Conservation (phyloP, 805 yeast genomes). For the Spathaspora passalidarum region DNA sequence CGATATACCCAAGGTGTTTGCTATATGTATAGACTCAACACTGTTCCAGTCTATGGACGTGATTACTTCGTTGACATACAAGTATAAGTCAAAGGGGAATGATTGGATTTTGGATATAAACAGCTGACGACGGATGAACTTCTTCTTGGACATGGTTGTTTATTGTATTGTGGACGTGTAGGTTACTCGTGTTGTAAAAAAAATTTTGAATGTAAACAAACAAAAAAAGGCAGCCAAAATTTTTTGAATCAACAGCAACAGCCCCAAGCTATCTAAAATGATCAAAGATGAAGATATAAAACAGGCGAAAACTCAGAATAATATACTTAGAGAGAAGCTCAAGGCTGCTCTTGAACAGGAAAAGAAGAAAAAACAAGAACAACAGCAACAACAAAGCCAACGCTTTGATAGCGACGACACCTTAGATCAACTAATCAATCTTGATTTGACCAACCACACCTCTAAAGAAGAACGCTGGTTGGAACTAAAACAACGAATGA, state of each 20-base stretch:
- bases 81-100: conserved; percentile 36
- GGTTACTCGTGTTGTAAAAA: neutral
- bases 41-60: conserved; percentile 42
- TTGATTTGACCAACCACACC: neutral
- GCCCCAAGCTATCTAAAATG: neutral
- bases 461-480: neutral
- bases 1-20: conserved; percentile 4
- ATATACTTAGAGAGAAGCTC: neutral
- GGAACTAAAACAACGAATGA: neutral
- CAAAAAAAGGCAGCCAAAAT: neutral
- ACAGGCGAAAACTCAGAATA: neutral
- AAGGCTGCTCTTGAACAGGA: neutral
- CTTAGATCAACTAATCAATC: neutral
- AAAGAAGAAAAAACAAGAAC: neutral
- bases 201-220: neutral
- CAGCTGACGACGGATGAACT: conserved; percentile 24
- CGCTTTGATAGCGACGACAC: neutral
- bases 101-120: conserved; percentile 26
- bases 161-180: neutral
- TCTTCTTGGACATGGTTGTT: conserved; percentile 3
- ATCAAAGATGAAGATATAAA: neutral
- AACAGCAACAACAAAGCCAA: no score
- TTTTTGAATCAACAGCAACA: no score
- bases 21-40: conserved; percentile 16
- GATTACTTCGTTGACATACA: conserved; percentile 33